Evolutionary conservation across 2,329 filamentous ascomycete genomes (phyloP).

Genomic region (Metarhizium rileyi): DNA sequence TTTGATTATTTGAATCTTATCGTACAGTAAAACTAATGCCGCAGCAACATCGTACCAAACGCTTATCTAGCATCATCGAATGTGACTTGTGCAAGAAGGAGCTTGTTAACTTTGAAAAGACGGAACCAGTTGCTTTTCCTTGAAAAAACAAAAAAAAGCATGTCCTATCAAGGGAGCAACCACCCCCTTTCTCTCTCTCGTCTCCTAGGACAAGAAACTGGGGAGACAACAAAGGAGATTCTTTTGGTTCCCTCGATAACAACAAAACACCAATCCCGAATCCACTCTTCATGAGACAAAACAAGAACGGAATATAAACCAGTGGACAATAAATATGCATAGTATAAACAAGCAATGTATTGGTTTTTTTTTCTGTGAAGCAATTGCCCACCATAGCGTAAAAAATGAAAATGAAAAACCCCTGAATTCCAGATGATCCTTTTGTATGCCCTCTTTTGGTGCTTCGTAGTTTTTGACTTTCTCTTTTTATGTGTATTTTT

Average conservation of each 20-base stretch:
- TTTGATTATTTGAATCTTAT: constrained; percentile 6
- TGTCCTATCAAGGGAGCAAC: background rate
- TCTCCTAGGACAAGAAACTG: background rate
- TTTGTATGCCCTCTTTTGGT: constrained; percentile 3
- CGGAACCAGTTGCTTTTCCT: too few relatives aligned
- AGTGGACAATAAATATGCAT: constrained; percentile 3
- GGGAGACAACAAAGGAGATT: background rate
- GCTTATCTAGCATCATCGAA: constrained; percentile 13
- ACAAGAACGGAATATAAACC: background rate
- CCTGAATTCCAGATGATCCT: background rate
- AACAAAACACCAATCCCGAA: background rate
- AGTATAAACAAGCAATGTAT: background rate
- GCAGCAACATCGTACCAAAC: constrained; percentile 9
- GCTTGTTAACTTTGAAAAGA: constrained; percentile 3
- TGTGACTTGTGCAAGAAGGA: constrained; percentile 1
- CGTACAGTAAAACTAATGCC: constrained; percentile 11
- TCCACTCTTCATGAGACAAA: background rate
- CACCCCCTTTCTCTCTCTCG: background rate
- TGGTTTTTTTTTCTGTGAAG: background rate
- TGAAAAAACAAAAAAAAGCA: constrained; percentile 6
- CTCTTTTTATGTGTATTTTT: background rate
- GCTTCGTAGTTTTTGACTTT: background rate
- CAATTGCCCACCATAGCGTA: background rate
- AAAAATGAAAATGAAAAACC: background rate
- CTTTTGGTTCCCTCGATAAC: background rate